phyloP scores from a whole-genome alignment of 2,329 filamentous ascomycete species.

The Paracamarosporium sp. region DNA sequence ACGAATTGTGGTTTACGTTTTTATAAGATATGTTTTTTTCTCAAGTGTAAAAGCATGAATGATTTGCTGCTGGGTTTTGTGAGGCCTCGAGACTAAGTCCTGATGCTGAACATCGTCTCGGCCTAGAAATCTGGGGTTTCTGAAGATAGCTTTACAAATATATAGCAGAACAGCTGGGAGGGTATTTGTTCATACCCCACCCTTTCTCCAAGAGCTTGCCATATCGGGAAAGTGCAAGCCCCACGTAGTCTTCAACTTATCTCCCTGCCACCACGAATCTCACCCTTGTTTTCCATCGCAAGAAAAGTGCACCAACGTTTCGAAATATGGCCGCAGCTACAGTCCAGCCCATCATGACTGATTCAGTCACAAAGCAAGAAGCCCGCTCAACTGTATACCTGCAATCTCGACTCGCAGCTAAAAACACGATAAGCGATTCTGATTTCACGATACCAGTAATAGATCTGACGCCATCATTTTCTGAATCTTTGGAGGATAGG shows the following conservation, averaged over 20 bases:
- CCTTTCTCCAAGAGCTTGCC: not conserved
- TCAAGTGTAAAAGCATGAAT: no score
- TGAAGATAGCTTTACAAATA: no score
- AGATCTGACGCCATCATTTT: slow-evolving; percentile 47
- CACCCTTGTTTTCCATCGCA: not conserved
- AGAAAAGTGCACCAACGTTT: not conserved
- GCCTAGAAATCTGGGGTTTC: no score
- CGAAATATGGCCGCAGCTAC: slow-evolving; percentile 1
- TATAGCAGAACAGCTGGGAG: no score
- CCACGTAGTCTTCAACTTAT: not conserved
- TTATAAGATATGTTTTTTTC: no score
- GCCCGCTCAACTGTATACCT: slow-evolving; percentile 46
- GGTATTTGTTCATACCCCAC: no score
- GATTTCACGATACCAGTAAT: slow-evolving; percentile 47
- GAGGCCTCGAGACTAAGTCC: no score
- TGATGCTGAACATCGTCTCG: no score
- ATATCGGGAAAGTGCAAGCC: not conserved
- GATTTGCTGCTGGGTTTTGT: no score
- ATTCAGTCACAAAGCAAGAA: slow-evolving; percentile 27
- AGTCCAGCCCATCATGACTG: not conserved
- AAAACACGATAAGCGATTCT: slow-evolving; percentile 16
- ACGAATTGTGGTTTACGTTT: no score
- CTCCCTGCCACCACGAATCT: not conserved
- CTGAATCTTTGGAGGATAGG: slow-evolving; percentile 34
- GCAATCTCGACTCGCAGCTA: slow-evolving; percentile 36